Evolutionary conservation across 148 eudicot species (phyloP).

Genomic region (Chenopodium quinoa): DNA sequence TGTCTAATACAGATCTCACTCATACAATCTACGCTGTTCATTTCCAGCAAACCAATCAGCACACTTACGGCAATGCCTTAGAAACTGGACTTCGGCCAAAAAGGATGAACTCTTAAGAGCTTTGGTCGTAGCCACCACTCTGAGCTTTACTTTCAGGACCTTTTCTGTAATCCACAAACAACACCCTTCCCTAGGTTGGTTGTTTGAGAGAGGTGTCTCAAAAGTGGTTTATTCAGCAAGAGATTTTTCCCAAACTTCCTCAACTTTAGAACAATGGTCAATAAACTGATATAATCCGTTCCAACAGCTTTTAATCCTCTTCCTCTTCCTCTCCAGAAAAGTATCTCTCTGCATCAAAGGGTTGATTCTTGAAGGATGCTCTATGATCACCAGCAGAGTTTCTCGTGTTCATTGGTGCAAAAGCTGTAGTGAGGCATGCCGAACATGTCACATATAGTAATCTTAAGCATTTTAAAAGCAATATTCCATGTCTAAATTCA

Average conservation of each 20-base stretch:
- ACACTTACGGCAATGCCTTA: background rate
- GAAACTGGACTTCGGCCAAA: background rate
- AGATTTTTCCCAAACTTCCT: background rate
- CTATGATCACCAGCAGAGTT: slow-evolving; percentile 36
- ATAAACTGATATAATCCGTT: slow-evolving; percentile 3
- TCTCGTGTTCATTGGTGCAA: slow-evolving; percentile 79
- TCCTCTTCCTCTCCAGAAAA: slow-evolving; percentile 46
- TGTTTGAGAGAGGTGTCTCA: background rate
- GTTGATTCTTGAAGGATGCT: slow-evolving; percentile 42
- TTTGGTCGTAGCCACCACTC: background rate
- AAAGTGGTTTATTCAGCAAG: background rate
- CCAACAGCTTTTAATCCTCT: slow-evolving; percentile 28
- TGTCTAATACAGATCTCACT: background rate
- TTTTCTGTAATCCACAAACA: background rate
- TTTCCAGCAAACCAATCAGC: background rate
- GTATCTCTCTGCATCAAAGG: slow-evolving; percentile 64
- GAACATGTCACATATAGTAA: slow-evolving; percentile 12
- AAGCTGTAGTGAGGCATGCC: slow-evolving; percentile 57
- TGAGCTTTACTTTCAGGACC: background rate
- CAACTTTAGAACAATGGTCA: background rate
- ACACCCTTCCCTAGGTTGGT: background rate
- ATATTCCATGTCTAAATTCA: background rate
- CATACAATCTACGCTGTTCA: background rate
- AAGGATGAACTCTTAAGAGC: too few species aligned
- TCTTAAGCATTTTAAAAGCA: background rate